Conservation (phyloP, 108 stramenopile genomes). For the Nannochloropsis oceanica region DNA sequence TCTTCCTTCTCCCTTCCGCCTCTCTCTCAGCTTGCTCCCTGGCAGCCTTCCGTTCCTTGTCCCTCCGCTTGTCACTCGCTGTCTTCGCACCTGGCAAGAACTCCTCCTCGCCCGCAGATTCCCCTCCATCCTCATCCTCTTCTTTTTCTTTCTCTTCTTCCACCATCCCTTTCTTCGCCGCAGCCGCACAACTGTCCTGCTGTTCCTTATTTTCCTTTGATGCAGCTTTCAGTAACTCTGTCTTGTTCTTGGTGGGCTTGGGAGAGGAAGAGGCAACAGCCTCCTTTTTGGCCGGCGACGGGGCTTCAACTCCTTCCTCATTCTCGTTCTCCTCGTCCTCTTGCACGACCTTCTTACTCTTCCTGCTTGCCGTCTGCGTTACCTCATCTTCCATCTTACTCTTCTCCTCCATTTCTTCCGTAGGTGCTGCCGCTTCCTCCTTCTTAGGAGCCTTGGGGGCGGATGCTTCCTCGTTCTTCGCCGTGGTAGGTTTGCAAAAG, state of each 20-base stretch:
- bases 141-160: background rate
- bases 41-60: background rate
- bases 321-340: background rate
- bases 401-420: background rate
- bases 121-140: background rate
- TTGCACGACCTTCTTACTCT: background rate
- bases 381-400: background rate
- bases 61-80: background rate
- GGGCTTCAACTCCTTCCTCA: background rate
- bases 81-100: background rate
- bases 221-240: too few relatives aligned
- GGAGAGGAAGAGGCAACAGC: too few relatives aligned
- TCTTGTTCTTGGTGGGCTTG: too few relatives aligned
- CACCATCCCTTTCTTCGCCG: background rate
- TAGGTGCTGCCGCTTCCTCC: background rate
- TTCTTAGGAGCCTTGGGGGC: background rate
- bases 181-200: too few relatives aligned
- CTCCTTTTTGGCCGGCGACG: too few relatives aligned
- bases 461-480: background rate
- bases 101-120: background rate
- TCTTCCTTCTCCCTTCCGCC: background rate
- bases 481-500: background rate
- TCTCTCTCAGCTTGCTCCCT: background rate
- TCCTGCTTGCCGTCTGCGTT: background rate
- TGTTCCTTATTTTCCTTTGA: too few relatives aligned